phyloP scores from a whole-genome alignment of 768 basidiomycete genomes.

The Lactarius vividus region DNA sequence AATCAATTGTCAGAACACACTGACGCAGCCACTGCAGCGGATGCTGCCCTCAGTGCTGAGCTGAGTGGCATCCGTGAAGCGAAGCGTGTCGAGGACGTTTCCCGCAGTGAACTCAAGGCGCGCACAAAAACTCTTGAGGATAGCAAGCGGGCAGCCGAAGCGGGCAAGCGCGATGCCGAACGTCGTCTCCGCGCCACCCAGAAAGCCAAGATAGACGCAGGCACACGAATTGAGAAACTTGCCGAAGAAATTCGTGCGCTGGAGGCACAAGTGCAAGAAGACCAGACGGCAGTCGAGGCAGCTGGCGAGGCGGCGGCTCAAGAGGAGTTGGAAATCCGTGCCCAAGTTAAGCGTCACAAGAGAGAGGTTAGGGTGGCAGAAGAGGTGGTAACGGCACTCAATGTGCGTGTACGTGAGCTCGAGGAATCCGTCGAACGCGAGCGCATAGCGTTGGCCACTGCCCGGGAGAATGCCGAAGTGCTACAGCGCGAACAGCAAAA shows the following conservation, averaged over 20 bases:
- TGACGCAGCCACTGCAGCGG: constrained; percentile 43
- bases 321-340: constrained; percentile 36
- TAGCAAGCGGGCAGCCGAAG: constrained; percentile 77
- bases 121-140: constrained; percentile 87
- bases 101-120: constrained; percentile 73
- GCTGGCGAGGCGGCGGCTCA: constrained; percentile 29
- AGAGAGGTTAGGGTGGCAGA: constrained; percentile 49
- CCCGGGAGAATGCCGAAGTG: constrained; percentile 57
- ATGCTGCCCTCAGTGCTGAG: constrained; percentile 56
- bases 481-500: constrained; percentile 33
- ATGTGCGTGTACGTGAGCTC: constrained; percentile 66
- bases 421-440: constrained; percentile 68
- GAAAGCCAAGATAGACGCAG: constrained; percentile 58
- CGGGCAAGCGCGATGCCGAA: constrained; percentile 78
- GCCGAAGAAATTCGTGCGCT: constrained; percentile 56
- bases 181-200: constrained; percentile 77
- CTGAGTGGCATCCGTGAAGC: constrained; percentile 75
- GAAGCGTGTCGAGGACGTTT: constrained; percentile 81
- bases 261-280: constrained; percentile 34
- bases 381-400: constrained; percentile 43
- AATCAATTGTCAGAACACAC: constrained; percentile 56
- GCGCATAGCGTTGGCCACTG: constrained; percentile 55
- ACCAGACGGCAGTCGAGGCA: constrained; percentile 7
- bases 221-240: constrained; percentile 52
- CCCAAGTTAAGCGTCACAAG: constrained; percentile 46